A percentile compares a stretch with the other conserved stretches of the same genome.
phyloP scores from a whole-genome alignment of 2,329 filamentous ascomycete genomes.

The Ophidiomyces ophidiicola region DNA sequence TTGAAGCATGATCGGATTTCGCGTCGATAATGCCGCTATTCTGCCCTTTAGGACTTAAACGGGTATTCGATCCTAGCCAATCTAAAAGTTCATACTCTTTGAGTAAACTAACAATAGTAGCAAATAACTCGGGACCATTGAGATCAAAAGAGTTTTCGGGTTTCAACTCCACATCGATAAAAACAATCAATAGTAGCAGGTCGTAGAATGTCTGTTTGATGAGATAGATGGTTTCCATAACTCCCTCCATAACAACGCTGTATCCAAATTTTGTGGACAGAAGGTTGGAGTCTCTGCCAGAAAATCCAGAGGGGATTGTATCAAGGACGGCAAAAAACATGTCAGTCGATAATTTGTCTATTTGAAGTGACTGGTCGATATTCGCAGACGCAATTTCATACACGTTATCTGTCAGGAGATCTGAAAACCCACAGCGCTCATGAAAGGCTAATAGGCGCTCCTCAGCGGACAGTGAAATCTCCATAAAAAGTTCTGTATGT shows the following conservation, averaged over 20 bases:
- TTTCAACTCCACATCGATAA: slow-evolving; percentile 74
- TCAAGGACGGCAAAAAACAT: slow-evolving; percentile 42
- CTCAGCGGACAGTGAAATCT: slow-evolving; percentile 55
- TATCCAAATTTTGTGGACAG: slow-evolving; percentile 60
- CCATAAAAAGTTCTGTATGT: slow-evolving; percentile 60
- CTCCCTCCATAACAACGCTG: slow-evolving; percentile 60
- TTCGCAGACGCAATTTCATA: slow-evolving; percentile 56
- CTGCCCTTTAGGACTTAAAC: slow-evolving; percentile 12
- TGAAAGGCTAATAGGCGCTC: slow-evolving; percentile 69
- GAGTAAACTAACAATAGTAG: slow-evolving; percentile 55
- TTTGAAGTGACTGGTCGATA: slow-evolving; percentile 53
- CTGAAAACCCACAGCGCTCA: slow-evolving; percentile 63
- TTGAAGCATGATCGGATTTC: background rate
- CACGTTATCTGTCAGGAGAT: slow-evolving; percentile 71
- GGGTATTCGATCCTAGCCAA: slow-evolving; percentile 44
- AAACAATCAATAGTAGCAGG: slow-evolving; percentile 67
- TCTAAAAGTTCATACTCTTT: slow-evolving; percentile 58
- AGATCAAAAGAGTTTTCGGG: slow-evolving; percentile 60
- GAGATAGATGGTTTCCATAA: slow-evolving; percentile 64
- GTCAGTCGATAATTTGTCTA: slow-evolving; percentile 37
- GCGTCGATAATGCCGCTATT: background rate
- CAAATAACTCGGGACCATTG: slow-evolving; percentile 46
- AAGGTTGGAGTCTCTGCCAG: slow-evolving; percentile 32
- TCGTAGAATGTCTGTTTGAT: slow-evolving; percentile 67
- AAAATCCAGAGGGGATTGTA: slow-evolving; percentile 34